Conservation (phyloP, 768 basidiomycete species). For the Lyophyllum semitale region DNA sequence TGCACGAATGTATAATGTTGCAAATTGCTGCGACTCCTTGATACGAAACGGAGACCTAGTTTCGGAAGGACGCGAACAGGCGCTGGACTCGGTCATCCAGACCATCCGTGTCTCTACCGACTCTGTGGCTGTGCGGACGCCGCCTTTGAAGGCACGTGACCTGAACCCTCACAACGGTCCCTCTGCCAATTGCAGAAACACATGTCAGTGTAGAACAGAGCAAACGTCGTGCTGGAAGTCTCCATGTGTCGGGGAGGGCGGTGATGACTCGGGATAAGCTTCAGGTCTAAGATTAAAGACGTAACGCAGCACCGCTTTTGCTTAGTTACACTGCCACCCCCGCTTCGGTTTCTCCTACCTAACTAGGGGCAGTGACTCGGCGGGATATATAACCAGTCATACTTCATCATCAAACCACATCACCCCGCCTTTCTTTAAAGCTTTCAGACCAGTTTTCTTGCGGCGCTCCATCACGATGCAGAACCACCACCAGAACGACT, state of each 20-base stretch:
- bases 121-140: background rate
- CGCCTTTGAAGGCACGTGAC: background rate
- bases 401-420: background rate
- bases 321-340: conserved; percentile 1
- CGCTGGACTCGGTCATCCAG: background rate
- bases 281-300: background rate
- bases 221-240: conserved; percentile 4
- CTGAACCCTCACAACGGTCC: background rate
- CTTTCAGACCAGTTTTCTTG: conserved; percentile 4
- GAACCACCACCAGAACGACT: conserved; percentile 18
- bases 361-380: conserved; percentile 11
- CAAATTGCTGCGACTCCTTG: background rate
- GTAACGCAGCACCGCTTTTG: background rate
- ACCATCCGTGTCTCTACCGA: background rate
- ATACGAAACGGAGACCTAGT: background rate
- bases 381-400: conserved; percentile 9
- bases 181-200: background rate
- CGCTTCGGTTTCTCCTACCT: background rate
- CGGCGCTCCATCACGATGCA: conserved; percentile 18
- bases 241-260: conserved; percentile 5
- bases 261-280: conserved; percentile 14
- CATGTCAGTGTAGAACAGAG: background rate
- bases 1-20: background rate
- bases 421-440: conserved; percentile 1
- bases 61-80: background rate